phyloP scores from a whole-genome alignment of 805 yeast species.

The Candida cerambycidarum region DNA sequence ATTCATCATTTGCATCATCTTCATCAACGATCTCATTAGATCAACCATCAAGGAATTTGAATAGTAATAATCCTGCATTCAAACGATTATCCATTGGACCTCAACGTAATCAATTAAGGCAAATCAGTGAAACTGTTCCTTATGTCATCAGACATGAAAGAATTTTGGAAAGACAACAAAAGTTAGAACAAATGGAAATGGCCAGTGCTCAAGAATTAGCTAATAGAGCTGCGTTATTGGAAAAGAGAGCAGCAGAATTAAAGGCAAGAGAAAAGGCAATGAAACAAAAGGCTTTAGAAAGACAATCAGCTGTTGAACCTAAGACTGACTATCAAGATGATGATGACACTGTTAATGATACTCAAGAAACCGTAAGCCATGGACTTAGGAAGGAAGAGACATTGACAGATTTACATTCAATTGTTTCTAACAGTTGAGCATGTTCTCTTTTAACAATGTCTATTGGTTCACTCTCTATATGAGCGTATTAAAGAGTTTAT shows the following conservation, averaged over 20 bases:
- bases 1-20: conserved; percentile 29
- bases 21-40: conserved; percentile 31
- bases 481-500: no score
- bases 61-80: conserved; percentile 32
- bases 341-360: conserved; percentile 6
- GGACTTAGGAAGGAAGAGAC: conserved; percentile 49
- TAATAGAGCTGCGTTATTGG: conserved; percentile 71
- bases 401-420: conserved; percentile 49
- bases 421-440: conserved; percentile 17
- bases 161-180: conserved; percentile 70
- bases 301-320: not conserved
- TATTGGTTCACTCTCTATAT: no score
- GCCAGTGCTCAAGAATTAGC: conserved; percentile 74
- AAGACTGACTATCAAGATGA: not conserved
- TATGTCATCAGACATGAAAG: conserved; percentile 77
- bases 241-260: conserved; percentile 69
- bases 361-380: conserved; percentile 11
- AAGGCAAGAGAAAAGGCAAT: conserved; percentile 63
- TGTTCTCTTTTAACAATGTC: no score
- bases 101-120: conserved; percentile 65
- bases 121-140: conserved; percentile 83
- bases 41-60: conserved; percentile 18
- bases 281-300: conserved; percentile 37
- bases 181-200: conserved; percentile 75
- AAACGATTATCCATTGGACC: conserved; percentile 47